A percentile compares a stretch with the other conserved stretches of the same genome.
These are phyloP conservation scores for Daldinia grandis DNA, from an alignment of 495 filamentous ascomycete genomes.

Conservation along the genomic window DNA sequence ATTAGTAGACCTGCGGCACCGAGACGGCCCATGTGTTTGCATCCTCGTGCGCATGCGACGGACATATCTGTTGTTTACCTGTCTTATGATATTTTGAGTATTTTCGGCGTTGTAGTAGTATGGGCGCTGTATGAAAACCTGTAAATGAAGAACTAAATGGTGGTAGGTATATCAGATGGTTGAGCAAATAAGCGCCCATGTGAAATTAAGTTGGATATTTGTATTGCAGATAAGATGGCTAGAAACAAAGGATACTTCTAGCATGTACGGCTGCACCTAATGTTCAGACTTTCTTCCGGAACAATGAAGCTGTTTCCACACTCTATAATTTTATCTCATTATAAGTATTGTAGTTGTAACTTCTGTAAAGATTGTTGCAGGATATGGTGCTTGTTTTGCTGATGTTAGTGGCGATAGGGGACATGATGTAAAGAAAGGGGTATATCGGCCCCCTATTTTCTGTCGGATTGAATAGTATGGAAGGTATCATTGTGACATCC, in stretches of 20 bases:
- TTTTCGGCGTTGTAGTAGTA: background rate
- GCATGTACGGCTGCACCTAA: no score
- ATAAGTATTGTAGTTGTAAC: no score
- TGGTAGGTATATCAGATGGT: no score
- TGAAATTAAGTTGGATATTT: no score
- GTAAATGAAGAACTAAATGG: background rate
- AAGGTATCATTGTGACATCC: background rate
- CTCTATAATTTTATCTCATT: no score
- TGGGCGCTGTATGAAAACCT: background rate
- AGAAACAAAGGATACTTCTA: no score
- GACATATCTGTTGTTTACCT: background rate
- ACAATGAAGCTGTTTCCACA: no score
- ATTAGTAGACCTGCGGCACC: slow-evolving; percentile 16
- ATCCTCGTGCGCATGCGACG: background rate
- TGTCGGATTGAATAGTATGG: background rate
- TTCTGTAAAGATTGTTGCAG: no score
- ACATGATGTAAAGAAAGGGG: background rate
- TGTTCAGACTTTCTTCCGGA: no score
- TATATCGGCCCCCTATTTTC: background rate
- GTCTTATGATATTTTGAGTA: background rate
- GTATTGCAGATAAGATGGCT: no score
- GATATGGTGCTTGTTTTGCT: background rate
- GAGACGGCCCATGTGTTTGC: background rate
- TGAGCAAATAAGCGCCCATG: no score
- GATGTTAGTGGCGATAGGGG: background rate